Conservation (phyloP, 108 stramenopile species). For the Parmales sp. region DNA sequence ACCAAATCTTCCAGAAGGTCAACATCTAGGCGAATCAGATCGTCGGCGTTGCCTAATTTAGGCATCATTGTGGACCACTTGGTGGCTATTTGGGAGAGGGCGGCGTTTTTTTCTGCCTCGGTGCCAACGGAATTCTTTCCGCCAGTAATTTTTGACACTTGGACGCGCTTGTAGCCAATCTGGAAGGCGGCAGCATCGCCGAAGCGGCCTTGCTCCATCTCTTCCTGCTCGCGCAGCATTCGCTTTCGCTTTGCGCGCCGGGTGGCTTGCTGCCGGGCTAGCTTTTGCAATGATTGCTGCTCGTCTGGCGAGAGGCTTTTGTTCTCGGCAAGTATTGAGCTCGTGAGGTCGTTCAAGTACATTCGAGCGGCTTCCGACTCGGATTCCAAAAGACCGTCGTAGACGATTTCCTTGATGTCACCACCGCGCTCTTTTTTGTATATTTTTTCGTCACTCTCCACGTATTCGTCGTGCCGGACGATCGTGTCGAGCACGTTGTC, state of each 20-base stretch:
- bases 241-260: constrained; percentile 1
- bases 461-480: background rate
- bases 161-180: constrained; percentile 9
- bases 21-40: background rate
- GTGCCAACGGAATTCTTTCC: background rate
- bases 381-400: background rate
- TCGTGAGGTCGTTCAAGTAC: background rate
- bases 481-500: background rate
- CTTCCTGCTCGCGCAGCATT: background rate
- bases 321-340: background rate
- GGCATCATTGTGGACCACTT: background rate
- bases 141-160: background rate
- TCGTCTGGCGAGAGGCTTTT: background rate
- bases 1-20: background rate
- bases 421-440: constrained; percentile 4
- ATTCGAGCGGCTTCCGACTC: background rate
- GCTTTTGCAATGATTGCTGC: background rate
- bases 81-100: background rate
- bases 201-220: background rate
- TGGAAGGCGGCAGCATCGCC: constrained; percentile 7
- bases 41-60: background rate
- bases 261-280: background rate
- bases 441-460: background rate
- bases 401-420: constrained; percentile 1
- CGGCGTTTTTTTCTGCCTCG: background rate